Evolutionary conservation across 768 basidiomycete genomes (phyloP).

Genomic region (Astraeus odoratus): DNA sequence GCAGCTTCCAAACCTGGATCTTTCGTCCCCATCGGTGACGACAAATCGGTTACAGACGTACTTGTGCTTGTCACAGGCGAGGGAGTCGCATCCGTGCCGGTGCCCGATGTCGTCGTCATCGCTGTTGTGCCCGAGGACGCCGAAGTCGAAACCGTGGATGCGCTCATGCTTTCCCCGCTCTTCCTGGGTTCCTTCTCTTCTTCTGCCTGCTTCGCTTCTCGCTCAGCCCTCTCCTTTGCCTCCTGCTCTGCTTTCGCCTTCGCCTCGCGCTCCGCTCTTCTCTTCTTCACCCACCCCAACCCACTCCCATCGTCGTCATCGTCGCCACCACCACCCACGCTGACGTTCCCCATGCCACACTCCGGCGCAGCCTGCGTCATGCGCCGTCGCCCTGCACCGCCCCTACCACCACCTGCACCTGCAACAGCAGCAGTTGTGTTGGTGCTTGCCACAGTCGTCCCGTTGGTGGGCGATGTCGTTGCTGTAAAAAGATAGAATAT

Average conservation of each 20-base stretch:
- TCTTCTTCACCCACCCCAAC: conserved; percentile 71
- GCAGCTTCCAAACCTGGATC: too few species aligned
- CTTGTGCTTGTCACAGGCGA: background rate
- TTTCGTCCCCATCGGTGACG: background rate
- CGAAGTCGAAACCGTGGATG: conserved; percentile 18
- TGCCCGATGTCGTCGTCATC: conserved; percentile 5
- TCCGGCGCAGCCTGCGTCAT: conserved; percentile 13
- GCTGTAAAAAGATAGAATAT: conserved; percentile 6
- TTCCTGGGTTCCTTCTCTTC: conserved; percentile 14
- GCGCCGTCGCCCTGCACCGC: conserved; percentile 12
- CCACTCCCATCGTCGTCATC: conserved; percentile 88
- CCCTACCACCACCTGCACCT: conserved; percentile 8
- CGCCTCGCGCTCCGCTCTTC: conserved; percentile 55
- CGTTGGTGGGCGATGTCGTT: conserved; percentile 19
- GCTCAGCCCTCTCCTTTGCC: conserved; percentile 8
- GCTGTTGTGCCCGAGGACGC: conserved; percentile 18
- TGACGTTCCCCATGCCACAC: conserved; percentile 24
- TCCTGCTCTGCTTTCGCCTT: conserved; percentile 19
- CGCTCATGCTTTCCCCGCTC: conserved; percentile 14
- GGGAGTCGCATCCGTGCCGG: background rate
- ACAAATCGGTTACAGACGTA: conserved; percentile 2
- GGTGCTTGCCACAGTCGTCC: too few species aligned
- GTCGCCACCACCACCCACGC: conserved; percentile 33
- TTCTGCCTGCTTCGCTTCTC: conserved; percentile 16
- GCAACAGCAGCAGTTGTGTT: conserved; percentile 17